phyloP scores from a whole-genome alignment of 2,329 filamentous ascomycete genomes.

The Endoconidiophora polonica region DNA sequence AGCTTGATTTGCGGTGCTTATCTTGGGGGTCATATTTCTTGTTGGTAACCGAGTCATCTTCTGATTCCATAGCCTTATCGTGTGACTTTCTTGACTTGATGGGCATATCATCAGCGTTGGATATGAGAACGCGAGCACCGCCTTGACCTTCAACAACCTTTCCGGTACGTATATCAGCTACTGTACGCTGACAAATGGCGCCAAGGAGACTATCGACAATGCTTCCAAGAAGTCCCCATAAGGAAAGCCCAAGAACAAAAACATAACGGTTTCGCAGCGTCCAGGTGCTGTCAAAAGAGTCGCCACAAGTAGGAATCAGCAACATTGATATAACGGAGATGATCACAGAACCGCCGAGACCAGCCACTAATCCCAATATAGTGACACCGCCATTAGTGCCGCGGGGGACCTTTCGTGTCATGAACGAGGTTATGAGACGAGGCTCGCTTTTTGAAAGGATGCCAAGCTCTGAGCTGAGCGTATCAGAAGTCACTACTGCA shows the following conservation, averaged over 20 bases:
- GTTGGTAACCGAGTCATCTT: conserved; percentile 21
- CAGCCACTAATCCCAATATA: conserved; percentile 53
- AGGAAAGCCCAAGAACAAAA: conserved; percentile 41
- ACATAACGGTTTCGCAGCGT: conserved; percentile 26
- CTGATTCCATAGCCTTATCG: conserved; percentile 13
- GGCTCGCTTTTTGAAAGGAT: conserved; percentile 65
- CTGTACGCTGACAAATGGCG: conserved; percentile 68
- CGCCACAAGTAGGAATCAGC: conserved; percentile 51
- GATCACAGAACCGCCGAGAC: conserved; percentile 55
- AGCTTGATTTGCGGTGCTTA: conserved; percentile 34
- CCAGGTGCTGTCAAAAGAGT: conserved; percentile 34
- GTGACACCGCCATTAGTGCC: conserved; percentile 94
- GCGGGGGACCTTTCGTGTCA: conserved; percentile 60
- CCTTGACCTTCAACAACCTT: conserved; percentile 82
- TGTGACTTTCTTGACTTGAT: conserved; percentile 14
- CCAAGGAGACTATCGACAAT: conserved; percentile 78
- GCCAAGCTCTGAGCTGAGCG: conserved; percentile 86
- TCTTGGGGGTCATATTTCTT: conserved; percentile 32
- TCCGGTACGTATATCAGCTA: conserved; percentile 66
- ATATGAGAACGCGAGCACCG: conserved; percentile 41
- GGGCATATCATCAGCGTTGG: conserved; percentile 16
- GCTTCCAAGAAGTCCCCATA: conserved; percentile 65
- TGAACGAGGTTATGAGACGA: conserved; percentile 69
- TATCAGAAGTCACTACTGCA: conserved; percentile 80
- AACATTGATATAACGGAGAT: conserved; percentile 48